These are phyloP conservation scores for Crithidia fasciculata DNA, from an alignment of 208 protist species.

Conservation along the genomic window DNA sequence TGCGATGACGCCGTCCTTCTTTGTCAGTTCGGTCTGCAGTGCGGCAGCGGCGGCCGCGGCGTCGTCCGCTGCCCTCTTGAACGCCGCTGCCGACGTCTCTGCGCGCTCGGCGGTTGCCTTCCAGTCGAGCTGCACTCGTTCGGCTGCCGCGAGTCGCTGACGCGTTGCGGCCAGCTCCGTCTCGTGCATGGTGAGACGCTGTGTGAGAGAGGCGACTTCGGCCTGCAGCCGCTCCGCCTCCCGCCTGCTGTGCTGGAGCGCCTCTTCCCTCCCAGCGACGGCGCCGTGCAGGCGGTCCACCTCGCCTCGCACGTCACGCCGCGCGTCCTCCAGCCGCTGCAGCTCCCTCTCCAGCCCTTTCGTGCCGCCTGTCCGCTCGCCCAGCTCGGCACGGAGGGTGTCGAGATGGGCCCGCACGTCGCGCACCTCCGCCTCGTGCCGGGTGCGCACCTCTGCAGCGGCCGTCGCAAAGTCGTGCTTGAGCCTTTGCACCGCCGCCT, in stretches of 20 bases:
- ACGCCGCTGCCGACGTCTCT: constrained; percentile 19
- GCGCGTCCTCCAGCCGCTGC: constrained; percentile 36
- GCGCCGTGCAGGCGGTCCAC: constrained; percentile 19
- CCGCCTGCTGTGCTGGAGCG: constrained; percentile 15
- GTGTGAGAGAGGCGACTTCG: constrained; percentile 30
- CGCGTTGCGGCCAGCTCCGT: constrained; percentile 22
- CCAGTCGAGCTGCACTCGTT: constrained; percentile 25
- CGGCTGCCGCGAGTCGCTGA: constrained; percentile 31
- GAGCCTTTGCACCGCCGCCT: constrained; percentile 50
- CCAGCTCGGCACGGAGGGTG: constrained; percentile 42
- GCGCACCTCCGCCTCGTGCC: constrained; percentile 48
- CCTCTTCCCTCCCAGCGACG: constrained; percentile 19
- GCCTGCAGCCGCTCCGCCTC: constrained; percentile 39
- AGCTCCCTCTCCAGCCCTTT: constrained; percentile 55
- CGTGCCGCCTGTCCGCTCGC: constrained; percentile 48
- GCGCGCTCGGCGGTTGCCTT: constrained; percentile 27
- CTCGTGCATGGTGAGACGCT: constrained; percentile 28
- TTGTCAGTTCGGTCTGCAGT: constrained; percentile 23
- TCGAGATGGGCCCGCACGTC: constrained; percentile 58
- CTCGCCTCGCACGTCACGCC: constrained; percentile 40
- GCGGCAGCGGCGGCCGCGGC: constrained; percentile 10
- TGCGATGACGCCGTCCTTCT: constrained; percentile 11
- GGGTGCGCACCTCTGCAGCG: constrained; percentile 38
- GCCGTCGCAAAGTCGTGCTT: constrained; percentile 38
- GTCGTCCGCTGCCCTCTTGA: constrained; percentile 23